Percentiles rank a stretch among this genome's conserved stretches.
These are phyloP conservation scores for Populus tomentosa DNA, from an alignment of 441 rosid species.

Conservation along the genomic window DNA sequence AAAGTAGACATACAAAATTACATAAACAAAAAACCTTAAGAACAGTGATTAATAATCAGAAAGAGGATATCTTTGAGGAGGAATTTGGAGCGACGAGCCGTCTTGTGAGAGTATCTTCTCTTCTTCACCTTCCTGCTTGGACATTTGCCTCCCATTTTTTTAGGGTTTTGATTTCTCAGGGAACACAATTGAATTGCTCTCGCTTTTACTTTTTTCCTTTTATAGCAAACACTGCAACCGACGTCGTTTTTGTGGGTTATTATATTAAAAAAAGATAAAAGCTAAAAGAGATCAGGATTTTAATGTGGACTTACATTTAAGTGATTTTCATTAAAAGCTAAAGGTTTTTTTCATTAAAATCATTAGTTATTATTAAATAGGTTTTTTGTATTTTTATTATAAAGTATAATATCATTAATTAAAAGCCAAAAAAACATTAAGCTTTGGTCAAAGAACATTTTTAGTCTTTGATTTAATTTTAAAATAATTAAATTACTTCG, in stretches of 20 bases:
- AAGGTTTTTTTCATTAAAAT: too few species aligned
- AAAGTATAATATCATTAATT: too few species aligned
- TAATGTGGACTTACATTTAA: too few species aligned
- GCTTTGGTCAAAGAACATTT: too few species aligned
- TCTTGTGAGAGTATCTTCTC: slow-evolving; percentile 87
- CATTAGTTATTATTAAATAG: too few species aligned
- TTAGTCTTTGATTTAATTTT: too few species aligned
- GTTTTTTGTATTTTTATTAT: too few species aligned
- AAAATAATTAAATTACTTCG: too few species aligned
- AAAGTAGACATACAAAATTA: neutral
- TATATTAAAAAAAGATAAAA: too few species aligned
- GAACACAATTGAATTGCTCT: rapidly evolving
- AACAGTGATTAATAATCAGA: neutral
- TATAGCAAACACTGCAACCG: neutral
- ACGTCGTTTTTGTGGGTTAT: neutral
- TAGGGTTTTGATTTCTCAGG: slow-evolving; percentile 9
- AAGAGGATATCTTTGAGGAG: slow-evolving; percentile 77
- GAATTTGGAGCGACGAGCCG: slow-evolving; percentile 82
- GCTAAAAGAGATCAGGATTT: too few species aligned
- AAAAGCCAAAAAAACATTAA: too few species aligned
- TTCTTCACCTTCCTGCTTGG: slow-evolving; percentile 94
- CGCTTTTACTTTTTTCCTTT: neutral
- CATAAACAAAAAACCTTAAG: neutral
- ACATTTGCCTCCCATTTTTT: slow-evolving; percentile 73
- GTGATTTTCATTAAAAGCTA: too few species aligned